Evolutionary conservation across 1,139 yeast species (phyloP), one percentile per base, ranked within the genome.

Genomic region (Lodderomyces beijingensis): DNA sequence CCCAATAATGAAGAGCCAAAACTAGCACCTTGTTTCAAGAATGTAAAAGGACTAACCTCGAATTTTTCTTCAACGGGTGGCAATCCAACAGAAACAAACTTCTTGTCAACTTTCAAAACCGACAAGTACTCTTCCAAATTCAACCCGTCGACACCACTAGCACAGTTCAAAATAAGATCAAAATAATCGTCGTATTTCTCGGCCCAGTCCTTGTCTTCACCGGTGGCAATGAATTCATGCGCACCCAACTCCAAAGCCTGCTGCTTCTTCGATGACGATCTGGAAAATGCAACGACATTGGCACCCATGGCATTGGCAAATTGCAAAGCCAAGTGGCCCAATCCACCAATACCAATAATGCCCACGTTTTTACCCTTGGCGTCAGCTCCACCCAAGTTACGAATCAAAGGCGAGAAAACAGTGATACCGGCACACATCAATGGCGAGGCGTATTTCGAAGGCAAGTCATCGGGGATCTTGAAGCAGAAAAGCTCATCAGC

Each of bases 371-470:
- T 61, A 11, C 63, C 62, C 25, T 37, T 49, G 24, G 55, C 54
- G 21, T 54, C 50, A 28, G 45, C 23, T 21, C 19, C 38, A 16
- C 23, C 38, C 23, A 61, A 44, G 40, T 57, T 51, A 49, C 65
- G 53, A 31, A 53, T 56, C 40, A 79, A 51, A 27, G 86, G 86
- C 4, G 77, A 63, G 55, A 60, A 78, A 2, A 72, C 77, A 14
- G 86, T 79, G 45, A 77, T 60, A 37, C 86, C 86, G 27, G 79
- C 85, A 59, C 86, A 79, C 62, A 79, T 57, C 50, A 79, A 62
- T 16, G 85, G 84, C 12, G 82, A 83, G 24, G 77, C 84, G 33
- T 58, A 53, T 33, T 58, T 63, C 16, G 69, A 53, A 14, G 60
- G 55, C 39, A 77, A 49, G 15, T 38, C 53, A n/a, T 76, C 79